phyloP scores from a whole-genome alignment of 345 rosid genomes.

The Linum lewisii region DNA sequence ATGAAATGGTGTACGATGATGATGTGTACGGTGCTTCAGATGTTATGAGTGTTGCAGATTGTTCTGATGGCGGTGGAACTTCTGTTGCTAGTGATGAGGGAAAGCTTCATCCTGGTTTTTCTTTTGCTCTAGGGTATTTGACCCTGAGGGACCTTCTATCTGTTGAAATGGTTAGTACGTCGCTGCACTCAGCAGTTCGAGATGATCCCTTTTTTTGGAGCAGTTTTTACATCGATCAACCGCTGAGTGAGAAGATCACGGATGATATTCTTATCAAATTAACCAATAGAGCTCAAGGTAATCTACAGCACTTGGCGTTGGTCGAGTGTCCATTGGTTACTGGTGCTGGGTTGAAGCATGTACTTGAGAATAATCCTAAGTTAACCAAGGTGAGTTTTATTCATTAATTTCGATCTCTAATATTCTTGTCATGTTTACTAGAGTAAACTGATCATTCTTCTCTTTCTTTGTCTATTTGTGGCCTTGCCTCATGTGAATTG shows the following conservation, averaged over 20 bases:
- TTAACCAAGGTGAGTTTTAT: slow-evolving; percentile 15
- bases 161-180: slow-evolving; percentile 59
- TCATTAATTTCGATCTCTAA: background rate
- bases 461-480: background rate
- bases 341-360: slow-evolving; percentile 36
- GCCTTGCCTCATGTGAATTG: background rate
- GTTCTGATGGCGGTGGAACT: slow-evolving; percentile 16
- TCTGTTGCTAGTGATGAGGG: slow-evolving; percentile 26
- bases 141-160: slow-evolving; percentile 65
- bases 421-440: too few species aligned
- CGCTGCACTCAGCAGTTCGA: slow-evolving; percentile 36
- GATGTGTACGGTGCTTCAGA: slow-evolving; percentile 10
- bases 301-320: slow-evolving; percentile 65
- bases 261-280: slow-evolving; percentile 68
- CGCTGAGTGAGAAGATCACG: slow-evolving; percentile 76
- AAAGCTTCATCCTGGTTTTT: slow-evolving; percentile 46
- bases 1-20: slow-evolving; percentile 11
- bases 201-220: slow-evolving; percentile 72
- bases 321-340: slow-evolving; percentile 69
- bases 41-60: slow-evolving; percentile 13
- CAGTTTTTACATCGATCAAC: slow-evolving; percentile 61
- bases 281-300: slow-evolving; percentile 68
- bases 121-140: slow-evolving; percentile 50
- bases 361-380: slow-evolving; percentile 14
- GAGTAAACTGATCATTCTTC: background rate